Base-by-base conservation (phyloP, 768 basidiomycete species). In the Boletus eberwhitei region DNA sequence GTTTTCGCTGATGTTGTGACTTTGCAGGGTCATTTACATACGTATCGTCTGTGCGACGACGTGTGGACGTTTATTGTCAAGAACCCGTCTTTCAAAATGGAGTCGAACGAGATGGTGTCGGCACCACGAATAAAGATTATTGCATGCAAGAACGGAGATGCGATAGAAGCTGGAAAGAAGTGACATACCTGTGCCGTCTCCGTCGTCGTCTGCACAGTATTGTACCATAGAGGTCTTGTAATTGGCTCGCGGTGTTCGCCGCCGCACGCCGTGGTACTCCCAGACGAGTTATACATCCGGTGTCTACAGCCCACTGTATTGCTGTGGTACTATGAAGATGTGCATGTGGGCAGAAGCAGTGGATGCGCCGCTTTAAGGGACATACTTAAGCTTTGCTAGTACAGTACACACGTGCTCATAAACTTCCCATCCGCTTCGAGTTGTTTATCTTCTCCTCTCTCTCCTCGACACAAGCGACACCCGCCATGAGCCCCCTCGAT, bases 41-140 rank as follows among this genome's bases (percentile, higher is more conserved):
- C 93, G 2, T 99, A 97, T 71, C 85, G 92, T 8, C 79, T 93
- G 4, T 93, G 91, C 70, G 93, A 96, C 74, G 94, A 95, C 67
- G 96, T 98, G 45, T 98, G 97, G 97, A 98, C 96, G 50, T 99
- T 98, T 72, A 90, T 96, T 58, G 90, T 98, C 48, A 91, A 93
- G 71, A 86, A 95, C 62, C 88, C 95, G 9, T 75, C 76, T 16
- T 96, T 99, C 75, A 98, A 98, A 75, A 93, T 98, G 88, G 97
- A 99, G 72, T 83, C 85, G 59, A 90, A 88, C 70, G 87, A 91
- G 66, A 75, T 84, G 69, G 84, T 93, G 53, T 75, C 71, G 38
- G 80, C 88, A 5, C 80, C 82, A 29, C 85, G 89, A 70, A 92
- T 97, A 73, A 97, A 98, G 79, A 98, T 99, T 55, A 94, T 99